Conservation (phyloP, 2,329 filamentous ascomycete genomes). For the Cryphonectria nitschkei region DNA sequence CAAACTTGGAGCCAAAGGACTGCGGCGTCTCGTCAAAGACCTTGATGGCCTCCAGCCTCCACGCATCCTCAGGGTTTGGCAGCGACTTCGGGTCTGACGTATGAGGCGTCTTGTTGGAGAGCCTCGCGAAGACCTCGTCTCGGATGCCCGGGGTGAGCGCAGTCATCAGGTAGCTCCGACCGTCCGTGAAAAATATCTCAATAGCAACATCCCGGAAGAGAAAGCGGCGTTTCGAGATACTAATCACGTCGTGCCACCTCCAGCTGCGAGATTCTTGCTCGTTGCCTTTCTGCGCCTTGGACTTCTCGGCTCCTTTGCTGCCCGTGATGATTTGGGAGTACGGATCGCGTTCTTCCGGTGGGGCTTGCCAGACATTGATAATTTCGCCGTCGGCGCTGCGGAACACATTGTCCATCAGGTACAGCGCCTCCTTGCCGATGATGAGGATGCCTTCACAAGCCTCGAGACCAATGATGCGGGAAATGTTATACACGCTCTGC, state of each 20-base stretch:
- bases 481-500: slow-evolving; percentile 93
- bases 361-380: slow-evolving; percentile 93
- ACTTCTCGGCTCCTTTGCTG: slow-evolving; percentile 62
- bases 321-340: slow-evolving; percentile 94
- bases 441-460: slow-evolving; percentile 93
- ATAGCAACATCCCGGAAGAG: slow-evolving; percentile 93
- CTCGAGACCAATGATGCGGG: slow-evolving; percentile 89
- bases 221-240: slow-evolving; percentile 93
- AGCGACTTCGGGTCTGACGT: slow-evolving; percentile 70
- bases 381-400: slow-evolving; percentile 95
- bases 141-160: slow-evolving; percentile 73
- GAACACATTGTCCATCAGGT: slow-evolving; percentile 96
- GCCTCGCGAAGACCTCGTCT: slow-evolving; percentile 79
- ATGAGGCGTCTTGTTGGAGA: slow-evolving; percentile 79
- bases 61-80: slow-evolving; percentile 82
- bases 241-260: slow-evolving; percentile 94
- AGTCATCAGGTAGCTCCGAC: slow-evolving; percentile 90
- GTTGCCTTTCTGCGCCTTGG: slow-evolving; percentile 50
- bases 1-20: slow-evolving; percentile 82
- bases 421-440: slow-evolving; percentile 87
- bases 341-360: slow-evolving; percentile 87
- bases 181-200: slow-evolving; percentile 98
- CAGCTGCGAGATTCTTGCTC: slow-evolving; percentile 84
- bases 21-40: slow-evolving; percentile 63
- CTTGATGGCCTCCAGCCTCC: slow-evolving; percentile 86